Evolutionary conservation across 148 eudicot genomes (phyloP), one percentile per base, ranked within the genome.

Genomic region (Polygonum maritimum): DNA sequence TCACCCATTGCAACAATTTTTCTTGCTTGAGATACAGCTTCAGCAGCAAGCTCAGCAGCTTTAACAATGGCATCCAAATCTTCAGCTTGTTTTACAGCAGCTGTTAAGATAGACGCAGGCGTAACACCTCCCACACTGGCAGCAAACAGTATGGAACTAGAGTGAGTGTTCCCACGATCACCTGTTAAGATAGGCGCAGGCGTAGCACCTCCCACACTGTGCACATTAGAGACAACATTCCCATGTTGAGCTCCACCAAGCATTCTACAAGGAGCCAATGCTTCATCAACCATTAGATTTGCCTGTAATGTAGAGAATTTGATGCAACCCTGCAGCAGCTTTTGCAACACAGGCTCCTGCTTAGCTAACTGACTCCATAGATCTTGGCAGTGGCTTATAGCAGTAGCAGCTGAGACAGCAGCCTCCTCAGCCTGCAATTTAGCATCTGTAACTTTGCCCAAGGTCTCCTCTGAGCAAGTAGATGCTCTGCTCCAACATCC

Each of bases 21-120:
- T 74, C 99, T 98, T 51, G 91, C 92, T 79, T 95, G 98, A 69
- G 97, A 88, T 54, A 92, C 98, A 31, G 99, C 99, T 83, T 86
- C 85, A 62, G 92, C 94, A 38, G 99, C 99, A 79, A 95, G 86
- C 87, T 92, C 99, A 39, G 99, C 99, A 74, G 99, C 98, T 82
- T 86, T 95, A 45, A 92, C 82, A 76, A 95, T 86, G 16, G 98
- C 94, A 79, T 92, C 89, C 86, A 92, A 81, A 76, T 92, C 91
- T 80, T 95, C 98, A 69, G 99, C 98, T 80, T 91, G 97, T 78
- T 85, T 89, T 71, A 92, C 87, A 60, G 99, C 99, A 80, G 91
- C 86, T 52, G 31, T 26, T 26, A 26, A 26, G 31, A 26, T 26
- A 26, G 97, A 90, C 79, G 99, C 96, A 78, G 92, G 94, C 86